Base-by-base conservation (phyloP, 2,329 filamentous ascomycete species). In the Lecanicillium sp. region DNA sequence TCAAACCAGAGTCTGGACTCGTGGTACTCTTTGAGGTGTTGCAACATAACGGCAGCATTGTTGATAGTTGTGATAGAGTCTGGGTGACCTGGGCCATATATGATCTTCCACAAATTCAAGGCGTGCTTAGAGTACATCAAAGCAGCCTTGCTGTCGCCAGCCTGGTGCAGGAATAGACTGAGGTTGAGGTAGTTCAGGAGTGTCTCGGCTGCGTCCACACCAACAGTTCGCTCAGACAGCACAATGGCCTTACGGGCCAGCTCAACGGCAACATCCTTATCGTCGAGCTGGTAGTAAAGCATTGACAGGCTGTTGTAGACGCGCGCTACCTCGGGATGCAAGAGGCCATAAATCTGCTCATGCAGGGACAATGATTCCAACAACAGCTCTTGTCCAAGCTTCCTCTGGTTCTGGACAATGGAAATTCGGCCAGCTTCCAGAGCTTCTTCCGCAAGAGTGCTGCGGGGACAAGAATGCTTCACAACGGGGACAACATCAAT, bases 1-100 rank as follows among this genome's bases (percentile, higher is more conserved):
- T 97, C 92, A 57, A 98, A 98, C 92, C 92, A 98, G 46, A 90
- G 73, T 37, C 92, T 83, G 33, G 90, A 97, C 64, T 95, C 87
- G 52, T 90, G 83, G 68, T 94, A 98, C 44, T 85, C 81, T 71
- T 97, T 95, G 52, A 96, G 76, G 40, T 88, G 82, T 64, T 98
- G 92, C 42, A 98, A 79, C 92, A 98, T 98, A 44, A 98, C 92
- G 7, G 92, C 92, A 15, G 87, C 90, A 56, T 98, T 98, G 75
- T 97, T 98, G 64, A 97, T 84, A 13, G 92, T 97, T 8, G 94
- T 98, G 64, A 98, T 96, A 8, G 88, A 94, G 65, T 98, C 92
- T 3, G 92, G 92, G 64, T 98, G 92, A 53, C 87, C 84, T 20
- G 83, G 71, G 22, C 92, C 92, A 58, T 96, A 98, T 53, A 97